Conservation (phyloP, 768 basidiomycete species). For the Tricholoma sp. region DNA sequence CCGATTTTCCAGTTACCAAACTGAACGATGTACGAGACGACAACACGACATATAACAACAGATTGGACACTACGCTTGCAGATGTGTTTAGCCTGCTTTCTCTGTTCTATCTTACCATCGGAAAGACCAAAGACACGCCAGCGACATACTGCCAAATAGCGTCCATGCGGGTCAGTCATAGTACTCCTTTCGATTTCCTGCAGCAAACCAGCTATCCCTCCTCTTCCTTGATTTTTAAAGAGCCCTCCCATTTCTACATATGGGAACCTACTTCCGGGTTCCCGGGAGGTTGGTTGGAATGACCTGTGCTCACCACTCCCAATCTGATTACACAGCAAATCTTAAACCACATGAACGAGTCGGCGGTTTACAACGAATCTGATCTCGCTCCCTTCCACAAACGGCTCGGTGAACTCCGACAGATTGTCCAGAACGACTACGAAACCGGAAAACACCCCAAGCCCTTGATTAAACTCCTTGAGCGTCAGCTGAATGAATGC, state of each 20-base stretch:
- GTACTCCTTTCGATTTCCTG: slow-evolving; percentile 1
- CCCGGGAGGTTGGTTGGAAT: not conserved
- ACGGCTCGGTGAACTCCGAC: slow-evolving; percentile 75
- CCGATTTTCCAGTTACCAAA: slow-evolving; percentile 60
- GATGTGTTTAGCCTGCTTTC: slow-evolving; percentile 96
- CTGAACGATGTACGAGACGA: slow-evolving; percentile 89
- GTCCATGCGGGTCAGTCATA: slow-evolving; percentile 82
- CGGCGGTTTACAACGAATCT: slow-evolving; percentile 86
- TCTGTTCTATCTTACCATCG: slow-evolving; percentile 96
- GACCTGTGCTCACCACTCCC: slow-evolving; percentile 16
- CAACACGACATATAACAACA: slow-evolving; percentile 70
- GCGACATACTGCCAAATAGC: slow-evolving; percentile 96
- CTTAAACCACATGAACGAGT: slow-evolving; percentile 92
- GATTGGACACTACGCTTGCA: slow-evolving; percentile 90
- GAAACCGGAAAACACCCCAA: slow-evolving; percentile 79
- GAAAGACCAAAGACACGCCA: slow-evolving; percentile 90
- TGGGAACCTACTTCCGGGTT: not conserved
- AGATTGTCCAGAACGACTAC: slow-evolving; percentile 80
- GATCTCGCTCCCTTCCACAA: slow-evolving; percentile 86
- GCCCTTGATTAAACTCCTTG: slow-evolving; percentile 83
- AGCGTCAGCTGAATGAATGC: slow-evolving; percentile 87
- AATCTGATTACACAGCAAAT: slow-evolving; percentile 63
- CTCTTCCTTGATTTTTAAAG: slow-evolving; percentile 1
- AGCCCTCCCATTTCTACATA: not conserved
- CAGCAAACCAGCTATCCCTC: slow-evolving; percentile 1